Percentiles rank a stretch among this genome's conserved stretches.
These are phyloP conservation scores for Apiospora phragmitis DNA, from an alignment of 2,329 filamentous ascomycete species.

Conservation along the genomic window DNA sequence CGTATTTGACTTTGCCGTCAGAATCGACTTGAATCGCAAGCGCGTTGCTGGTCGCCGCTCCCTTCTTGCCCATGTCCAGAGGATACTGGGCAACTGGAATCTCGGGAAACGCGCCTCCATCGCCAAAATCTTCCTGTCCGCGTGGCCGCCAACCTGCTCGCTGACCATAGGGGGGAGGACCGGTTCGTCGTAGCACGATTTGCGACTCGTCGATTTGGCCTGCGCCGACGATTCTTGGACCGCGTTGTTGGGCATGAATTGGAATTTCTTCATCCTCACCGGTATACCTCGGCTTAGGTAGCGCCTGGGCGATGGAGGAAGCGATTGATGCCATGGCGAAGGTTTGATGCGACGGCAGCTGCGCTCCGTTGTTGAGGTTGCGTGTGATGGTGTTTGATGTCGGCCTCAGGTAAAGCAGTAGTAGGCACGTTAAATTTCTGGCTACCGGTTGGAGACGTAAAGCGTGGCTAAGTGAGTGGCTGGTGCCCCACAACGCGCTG, in stretches of 20 bases:
- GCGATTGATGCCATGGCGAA: slow-evolving; percentile 64
- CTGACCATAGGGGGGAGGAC: slow-evolving; percentile 85
- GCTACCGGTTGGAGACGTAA: neutral
- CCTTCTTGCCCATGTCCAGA: slow-evolving; percentile 88
- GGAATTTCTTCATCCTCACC: slow-evolving; percentile 85
- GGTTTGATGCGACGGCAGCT: slow-evolving; percentile 7
- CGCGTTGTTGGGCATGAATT: slow-evolving; percentile 69
- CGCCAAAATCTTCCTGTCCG: slow-evolving; percentile 86
- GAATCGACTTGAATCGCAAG: slow-evolving; percentile 89
- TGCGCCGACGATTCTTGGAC: slow-evolving; percentile 78
- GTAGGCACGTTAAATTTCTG: slow-evolving; percentile 7
- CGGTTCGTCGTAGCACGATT: slow-evolving; percentile 76
- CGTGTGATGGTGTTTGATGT: slow-evolving; percentile 8
- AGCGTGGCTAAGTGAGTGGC: slow-evolving; percentile 3
- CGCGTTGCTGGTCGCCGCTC: slow-evolving; percentile 73
- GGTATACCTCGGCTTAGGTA: slow-evolving; percentile 89
- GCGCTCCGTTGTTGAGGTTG: slow-evolving; percentile 5
- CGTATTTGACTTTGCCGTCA: slow-evolving; percentile 93
- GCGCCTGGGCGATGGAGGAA: slow-evolving; percentile 72
- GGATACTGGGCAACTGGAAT: slow-evolving; percentile 94
- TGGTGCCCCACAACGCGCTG: neutral
- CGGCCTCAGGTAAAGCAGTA: neutral
- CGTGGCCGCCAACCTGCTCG: slow-evolving; percentile 90
- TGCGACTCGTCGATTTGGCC: slow-evolving; percentile 82
- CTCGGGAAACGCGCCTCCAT: slow-evolving; percentile 95